Evolutionary conservation across 495 filamentous ascomycete species (phyloP), one percentile per base, ranked within the genome.

Genomic region (Amphirosellinia nigrospora): DNA sequence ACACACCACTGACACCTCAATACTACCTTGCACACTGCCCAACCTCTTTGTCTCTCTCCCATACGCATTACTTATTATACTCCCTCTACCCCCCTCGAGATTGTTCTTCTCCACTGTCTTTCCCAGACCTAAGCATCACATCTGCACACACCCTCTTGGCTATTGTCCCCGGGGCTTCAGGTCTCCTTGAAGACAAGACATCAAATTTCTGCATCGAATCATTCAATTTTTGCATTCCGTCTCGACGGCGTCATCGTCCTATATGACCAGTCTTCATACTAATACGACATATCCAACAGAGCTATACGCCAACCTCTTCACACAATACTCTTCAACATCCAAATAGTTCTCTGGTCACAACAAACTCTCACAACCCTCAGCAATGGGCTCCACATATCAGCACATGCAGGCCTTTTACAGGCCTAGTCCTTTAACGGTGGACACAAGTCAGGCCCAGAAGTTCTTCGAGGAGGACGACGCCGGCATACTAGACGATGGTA

Each of bases 401-500:
- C 78, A 70, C 5, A 86, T 86, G 80, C 80, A 82, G 80, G 85
- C 90, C 71, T 90, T 84, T 79, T 91, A 91, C 79, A 83, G 88
- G 84, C 82, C 87, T 74, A 85, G 86, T 70, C 81, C 87, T 41
- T 82, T 90, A 73, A 82, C 88, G 41, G 82, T 92, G 79, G 88
- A 92, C 74, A 86, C 89, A 63, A 85, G 71, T 73, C 80, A 85
- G 70, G 78, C 82, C 67, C 84, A 87, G 61, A 86, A 88, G 72
- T 90, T 84, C 82, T 87, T 90, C 71, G 92, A 94, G 71, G 92
- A 94, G 69, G 92, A 95, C 81, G 91, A 93, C 76, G 87, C 88
- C 79, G 91, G 87, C 78, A 91, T 94, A 79, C 83, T 96, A 72
- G 93, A 96, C 81, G 92, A 95, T 53, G 90, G 92, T 82, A 94